Conservation (phyloP, 1,284 basidiomycete species). For the Amylostereum chailletii region DNA sequence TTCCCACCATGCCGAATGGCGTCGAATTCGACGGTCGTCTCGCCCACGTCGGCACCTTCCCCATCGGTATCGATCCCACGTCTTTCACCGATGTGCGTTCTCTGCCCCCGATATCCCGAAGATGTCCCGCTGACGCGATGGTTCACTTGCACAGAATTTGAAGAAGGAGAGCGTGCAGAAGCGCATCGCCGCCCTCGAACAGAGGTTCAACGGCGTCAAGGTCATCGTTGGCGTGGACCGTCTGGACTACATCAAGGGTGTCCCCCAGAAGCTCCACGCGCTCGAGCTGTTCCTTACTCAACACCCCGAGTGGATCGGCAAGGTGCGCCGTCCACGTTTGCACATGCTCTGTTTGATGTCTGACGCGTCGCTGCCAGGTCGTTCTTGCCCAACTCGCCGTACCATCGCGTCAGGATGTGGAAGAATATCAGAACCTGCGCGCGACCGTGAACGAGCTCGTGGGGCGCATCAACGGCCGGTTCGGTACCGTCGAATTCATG, state of each 20-base stretch:
- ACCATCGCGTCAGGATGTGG: constrained; percentile 95
- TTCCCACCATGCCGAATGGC: constrained; percentile 98
- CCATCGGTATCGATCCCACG: constrained; percentile 94
- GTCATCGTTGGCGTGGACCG: constrained; percentile 98
- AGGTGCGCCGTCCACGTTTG: constrained; percentile 35
- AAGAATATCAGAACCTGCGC: constrained; percentile 97
- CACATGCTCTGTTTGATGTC: not conserved
- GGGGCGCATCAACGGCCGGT: constrained; percentile 95
- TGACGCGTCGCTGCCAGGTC: constrained; percentile 42
- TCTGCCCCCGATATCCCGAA: not conserved
- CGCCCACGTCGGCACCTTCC: constrained; percentile 96
- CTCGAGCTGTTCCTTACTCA: constrained; percentile 94
- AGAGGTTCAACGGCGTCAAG: constrained; percentile 91
- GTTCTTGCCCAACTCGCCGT: constrained; percentile 96
- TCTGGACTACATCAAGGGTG: constrained; percentile 99
- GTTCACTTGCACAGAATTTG: constrained; percentile 46
- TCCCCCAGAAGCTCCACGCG: constrained; percentile 96
- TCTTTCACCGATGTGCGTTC: constrained; percentile 75
- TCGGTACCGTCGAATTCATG: constrained; percentile 98
- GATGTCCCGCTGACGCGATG: too few relatives aligned
- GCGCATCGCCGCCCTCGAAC: constrained; percentile 76
- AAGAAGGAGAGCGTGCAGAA: constrained; percentile 71
- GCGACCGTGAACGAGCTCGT: constrained; percentile 97
- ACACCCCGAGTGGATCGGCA: constrained; percentile 99
- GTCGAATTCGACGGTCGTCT: constrained; percentile 93